Evolutionary conservation across 306 rosid genomes (phyloP), one percentile per base, ranked within the genome.

Genomic region (Hippophae rhamnoides): DNA sequence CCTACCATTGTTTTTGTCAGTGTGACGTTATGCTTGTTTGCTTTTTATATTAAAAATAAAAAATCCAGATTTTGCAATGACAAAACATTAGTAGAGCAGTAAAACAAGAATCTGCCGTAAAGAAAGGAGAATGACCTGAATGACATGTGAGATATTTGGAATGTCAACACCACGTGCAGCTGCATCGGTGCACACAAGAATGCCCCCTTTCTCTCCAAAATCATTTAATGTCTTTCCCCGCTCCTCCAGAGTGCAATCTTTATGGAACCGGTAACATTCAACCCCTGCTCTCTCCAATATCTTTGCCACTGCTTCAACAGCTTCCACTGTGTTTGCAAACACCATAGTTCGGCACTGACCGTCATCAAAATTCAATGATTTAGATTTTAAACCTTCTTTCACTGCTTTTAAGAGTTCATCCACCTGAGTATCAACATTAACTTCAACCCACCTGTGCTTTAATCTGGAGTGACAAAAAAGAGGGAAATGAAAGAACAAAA

Each of bases 121-220:
- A 64, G 62, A 57, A 72, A 62, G 52, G 66, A 51, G 71, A 54
- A 43, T 6, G 71, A 88, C 96, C 96, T 88, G 96, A 74, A 92
- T 82, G 73, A 92, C 88, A 69, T 92, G 99, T 13, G 82, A 80
- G 68, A 92, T 83, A 55, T 88, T 83, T 56, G 96, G 81, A 74
- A 92, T 87, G 75, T 92, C 95, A 70, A 88, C 84, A 47, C 99
- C 96, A 62, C 95, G 89, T 25, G 99, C 89, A 56, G 93, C 99
- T 60, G 99, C 95, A 79, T 88, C 99, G 42, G 99, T 92, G 66
- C 96, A 92, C 57, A 88, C 96, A 70, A 92, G 85, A 80, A 88
- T 72, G 53, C 99, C 96, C 72, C 99, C 99, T 58, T 80, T 83
- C 74, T 83, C 77, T 25, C 76, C 72, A 73, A 92, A 88, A 71